Evolutionary conservation across 176 grass and related monocot species (phyloP), one percentile per base, ranked within the genome.

Genomic region (Saccharum officinarum): DNA sequence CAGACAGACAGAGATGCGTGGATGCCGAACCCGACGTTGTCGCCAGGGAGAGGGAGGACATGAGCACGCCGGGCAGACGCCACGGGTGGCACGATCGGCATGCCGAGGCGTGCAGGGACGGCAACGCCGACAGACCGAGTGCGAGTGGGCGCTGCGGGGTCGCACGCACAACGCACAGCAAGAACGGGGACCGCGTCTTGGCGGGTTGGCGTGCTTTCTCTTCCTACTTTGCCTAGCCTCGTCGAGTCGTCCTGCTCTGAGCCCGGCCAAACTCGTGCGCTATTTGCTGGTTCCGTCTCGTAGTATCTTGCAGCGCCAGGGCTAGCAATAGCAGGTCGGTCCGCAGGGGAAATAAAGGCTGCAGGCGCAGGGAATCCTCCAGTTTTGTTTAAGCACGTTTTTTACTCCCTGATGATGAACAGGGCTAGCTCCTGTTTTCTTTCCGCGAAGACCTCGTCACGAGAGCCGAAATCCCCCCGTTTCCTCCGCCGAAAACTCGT

Each of bases 61-160:
- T 11, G 57, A 23, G 34, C 62, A 36, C 26, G 26, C 3, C 25
- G 5, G 39, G 4, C 17, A n/a, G 14, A 67, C 28, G 62, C 65
- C 65, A 67, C 65, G 16, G 14, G 67, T 1, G 55, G 6, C 50
- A 9, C 28, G 52, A 4, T 7, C 7, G 38, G 0, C 28, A 41
- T 4, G 63, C 63, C 42, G 42, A 50, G 64, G 78, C 78, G 78
- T 80, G 78, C 78, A 69, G 78, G 17, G 64, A 52, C 64, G 45
- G 64, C 44, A 52, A 38, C 64, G 17, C 6, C 30, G 60, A 7
- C 2, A 14, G 34, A 4, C 10, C 41, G 15, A 7, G 16, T 26
- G 76, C 28, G 28, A 28, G 28, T 1, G 76, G 41, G 38, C 38
- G 23, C 38, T 9, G 34, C 49, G 49, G 11, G 15, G 57, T 10